A percentile compares a stretch with the other conserved stretches of the same genome.
Conservation (phyloP, 345 rosid species). For the Erodium maritimum region DNA sequence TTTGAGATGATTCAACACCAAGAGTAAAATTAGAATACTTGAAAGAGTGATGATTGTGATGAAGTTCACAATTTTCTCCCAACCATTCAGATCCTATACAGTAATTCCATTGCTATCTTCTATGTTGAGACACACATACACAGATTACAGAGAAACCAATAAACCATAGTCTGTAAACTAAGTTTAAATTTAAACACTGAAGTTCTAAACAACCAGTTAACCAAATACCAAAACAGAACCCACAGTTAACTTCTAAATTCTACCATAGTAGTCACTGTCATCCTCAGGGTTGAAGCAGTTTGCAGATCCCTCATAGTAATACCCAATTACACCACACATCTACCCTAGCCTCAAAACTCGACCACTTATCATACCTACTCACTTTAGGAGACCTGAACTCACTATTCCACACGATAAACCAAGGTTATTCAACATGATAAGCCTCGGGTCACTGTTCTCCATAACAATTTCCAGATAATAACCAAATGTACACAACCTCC, state of each 20-base stretch:
- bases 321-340: too few species aligned
- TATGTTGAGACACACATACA: not conserved
- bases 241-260: not conserved
- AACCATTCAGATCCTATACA: not conserved
- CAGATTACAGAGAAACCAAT: too few species aligned
- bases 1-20: not conserved
- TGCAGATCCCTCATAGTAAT: not conserved
- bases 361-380: not conserved
- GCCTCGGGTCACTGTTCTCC: not conserved
- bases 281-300: not conserved
- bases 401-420: too few species aligned
- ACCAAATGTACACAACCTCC: not conserved
- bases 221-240: not conserved
- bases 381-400: not conserved
- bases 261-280: not conserved
- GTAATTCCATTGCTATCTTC: not conserved
- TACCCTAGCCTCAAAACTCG: not conserved
- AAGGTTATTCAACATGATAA: too few species aligned
- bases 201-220: not conserved
- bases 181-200: too few species aligned
- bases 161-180: not conserved
- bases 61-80: not conserved
- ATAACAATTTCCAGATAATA: not conserved
- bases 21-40: not conserved
- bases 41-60: not conserved